Percentiles rank a stretch among this genome's conserved stretches.
These are phyloP conservation scores for Neoboletus magnificus DNA, from an alignment of 768 basidiomycete species.

Conservation along the genomic window DNA sequence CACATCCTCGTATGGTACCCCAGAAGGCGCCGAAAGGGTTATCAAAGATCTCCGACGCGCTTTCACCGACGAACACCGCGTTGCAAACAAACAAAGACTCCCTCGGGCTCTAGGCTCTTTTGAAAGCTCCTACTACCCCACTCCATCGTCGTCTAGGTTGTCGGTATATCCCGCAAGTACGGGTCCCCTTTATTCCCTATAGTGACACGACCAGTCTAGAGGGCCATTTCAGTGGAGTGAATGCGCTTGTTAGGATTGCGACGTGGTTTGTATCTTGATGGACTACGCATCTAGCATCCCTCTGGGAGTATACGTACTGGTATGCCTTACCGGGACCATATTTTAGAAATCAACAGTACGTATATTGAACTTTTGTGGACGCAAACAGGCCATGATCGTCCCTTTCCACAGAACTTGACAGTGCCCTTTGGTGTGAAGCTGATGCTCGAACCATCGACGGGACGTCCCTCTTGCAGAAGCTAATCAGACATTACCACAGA, in stretches of 20 bases:
- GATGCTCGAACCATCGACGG: slow-evolving; percentile 76
- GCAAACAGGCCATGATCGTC: neutral
- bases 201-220: slow-evolving; percentile 86
- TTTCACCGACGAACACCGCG: slow-evolving; percentile 45
- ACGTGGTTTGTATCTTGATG: slow-evolving; percentile 3
- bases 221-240: slow-evolving; percentile 78
- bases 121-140: slow-evolving; percentile 65
- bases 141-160: slow-evolving; percentile 58
- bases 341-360: slow-evolving; percentile 54
- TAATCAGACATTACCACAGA: neutral
- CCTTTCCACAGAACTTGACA: slow-evolving; percentile 52
- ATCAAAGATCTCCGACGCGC: slow-evolving; percentile 50
- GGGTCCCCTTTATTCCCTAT: slow-evolving; percentile 75
- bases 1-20: slow-evolving; percentile 42
- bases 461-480: slow-evolving; percentile 34
- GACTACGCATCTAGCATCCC: slow-evolving; percentile 27
- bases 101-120: slow-evolving; percentile 64
- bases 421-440: slow-evolving; percentile 73
- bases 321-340: slow-evolving; percentile 62
- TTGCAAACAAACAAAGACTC: slow-evolving; percentile 51
- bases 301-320: slow-evolving; percentile 66
- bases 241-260: slow-evolving; percentile 8
- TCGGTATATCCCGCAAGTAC: slow-evolving; percentile 72
- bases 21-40: slow-evolving; percentile 44
- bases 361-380: slow-evolving; percentile 11